Evolutionary conservation across 352 stramenopile species (phyloP), one percentile per base, ranked within the genome.

Genomic region (Phytophthora tentaculata): DNA sequence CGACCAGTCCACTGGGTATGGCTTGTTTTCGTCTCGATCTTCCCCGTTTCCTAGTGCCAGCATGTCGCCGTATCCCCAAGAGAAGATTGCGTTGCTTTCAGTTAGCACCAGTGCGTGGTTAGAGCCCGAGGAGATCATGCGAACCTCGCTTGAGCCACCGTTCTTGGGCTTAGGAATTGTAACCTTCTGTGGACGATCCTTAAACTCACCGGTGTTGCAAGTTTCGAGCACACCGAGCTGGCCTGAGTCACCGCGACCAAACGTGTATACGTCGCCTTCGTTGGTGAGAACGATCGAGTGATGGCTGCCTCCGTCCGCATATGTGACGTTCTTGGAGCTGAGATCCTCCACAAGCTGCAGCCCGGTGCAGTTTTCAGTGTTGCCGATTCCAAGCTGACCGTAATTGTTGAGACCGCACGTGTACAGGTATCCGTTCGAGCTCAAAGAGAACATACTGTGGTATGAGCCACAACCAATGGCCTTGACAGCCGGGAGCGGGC

Each of bases 331-430:
- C 67, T 85, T 77, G 69, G 69, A 56, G 51, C 76, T 83, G 2
- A 95, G 64, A 53, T 87, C 76, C 19, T 92, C 84, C n/a, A 95
- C 87, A 45, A 95, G 82, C 64, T 92, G 81, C 43, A 91, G 62
- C 53, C 85, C 79, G 5, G 57, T 64, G 60, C 76, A 84, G 69
- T 95, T 95, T 26, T 84, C 82, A 28, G 80, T 91, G 73, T 91
- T 89, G 17, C 96, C 95, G 45, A 98, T 77, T n/a, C 97, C 97
- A 20, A 99, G 68, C 73, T 99, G 97, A 10, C 97, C 97, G 77
- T 99, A 99, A 58, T 98, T 97, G 84, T 99, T 99, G 5, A 98
- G 82, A 5, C 97, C 97, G 54, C 82, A 94, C 6, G 87, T 83
- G 80, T 97, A 99, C 4, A 99, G 71, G 60, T 91, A 89, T 26